Conservation (phyloP, 306 rosid species). For the Cicer pinnatifidum region DNA sequence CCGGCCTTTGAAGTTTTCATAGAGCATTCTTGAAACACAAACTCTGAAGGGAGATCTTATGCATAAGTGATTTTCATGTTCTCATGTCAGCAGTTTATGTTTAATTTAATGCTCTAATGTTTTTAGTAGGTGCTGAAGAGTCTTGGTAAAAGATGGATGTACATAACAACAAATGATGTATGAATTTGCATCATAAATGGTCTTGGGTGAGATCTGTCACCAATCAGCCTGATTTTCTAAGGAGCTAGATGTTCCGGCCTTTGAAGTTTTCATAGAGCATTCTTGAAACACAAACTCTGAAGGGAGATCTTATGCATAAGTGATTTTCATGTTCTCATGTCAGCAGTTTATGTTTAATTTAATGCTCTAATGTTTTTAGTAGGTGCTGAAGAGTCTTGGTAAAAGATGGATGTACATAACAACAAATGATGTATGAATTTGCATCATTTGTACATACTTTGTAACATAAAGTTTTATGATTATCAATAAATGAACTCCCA, state of each 20-base stretch:
- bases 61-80: conserved; percentile 17
- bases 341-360: neutral
- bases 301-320: neutral
- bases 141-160: conserved; percentile 25
- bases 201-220: conserved; percentile 94
- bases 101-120: neutral
- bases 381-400: neutral
- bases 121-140: neutral
- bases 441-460: conserved; percentile 19
- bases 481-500: conserved; percentile 26
- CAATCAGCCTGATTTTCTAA: conserved; percentile 79
- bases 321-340: conserved; percentile 25
- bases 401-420: conserved; percentile 12
- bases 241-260: conserved; percentile 17
- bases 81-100: neutral
- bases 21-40: neutral
- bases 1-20: neutral
- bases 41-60: neutral
- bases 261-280: conserved; percentile 7
- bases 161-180: conserved; percentile 23
- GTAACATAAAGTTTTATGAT: neutral
- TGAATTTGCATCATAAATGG: conserved; percentile 29
- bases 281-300: conserved; percentile 6
- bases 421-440: conserved; percentile 34
- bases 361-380: neutral